phyloP scores from a whole-genome alignment of 257 asterid genomes.

The Thymus quinquecostatus region DNA sequence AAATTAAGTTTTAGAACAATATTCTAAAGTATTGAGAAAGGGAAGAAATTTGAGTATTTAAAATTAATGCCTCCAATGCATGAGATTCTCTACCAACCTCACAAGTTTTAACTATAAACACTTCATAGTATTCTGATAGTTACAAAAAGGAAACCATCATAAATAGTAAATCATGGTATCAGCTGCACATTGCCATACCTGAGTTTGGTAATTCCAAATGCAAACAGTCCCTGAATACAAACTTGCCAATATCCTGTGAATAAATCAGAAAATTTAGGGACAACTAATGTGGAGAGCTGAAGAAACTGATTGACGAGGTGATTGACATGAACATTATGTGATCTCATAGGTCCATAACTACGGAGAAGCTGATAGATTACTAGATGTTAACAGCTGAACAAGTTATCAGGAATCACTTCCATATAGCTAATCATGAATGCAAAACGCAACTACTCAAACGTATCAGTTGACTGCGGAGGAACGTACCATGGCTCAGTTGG shows the following conservation, averaged over 20 bases:
- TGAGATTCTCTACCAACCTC: slow-evolving; percentile 18
- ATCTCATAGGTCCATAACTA: slow-evolving; percentile 7
- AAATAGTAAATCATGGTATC: slow-evolving; percentile 17
- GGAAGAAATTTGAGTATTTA: not conserved
- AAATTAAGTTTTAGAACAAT: slow-evolving; percentile 31
- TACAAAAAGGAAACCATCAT: slow-evolving; percentile 21
- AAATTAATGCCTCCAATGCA: slow-evolving; percentile 9
- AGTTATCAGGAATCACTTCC: slow-evolving; percentile 11
- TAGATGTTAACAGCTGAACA: not conserved
- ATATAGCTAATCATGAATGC: slow-evolving; percentile 5
- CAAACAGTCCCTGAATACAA: slow-evolving; percentile 88
- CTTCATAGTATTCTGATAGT: slow-evolving; percentile 16
- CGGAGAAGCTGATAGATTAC: not conserved
- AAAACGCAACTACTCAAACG: slow-evolving; percentile 14
- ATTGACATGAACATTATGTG: not conserved
- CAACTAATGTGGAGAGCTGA: slow-evolving; percentile 3
- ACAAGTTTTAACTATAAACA: slow-evolving; percentile 19
- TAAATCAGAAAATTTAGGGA: slow-evolving; percentile 13
- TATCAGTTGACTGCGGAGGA: slow-evolving; percentile 1
- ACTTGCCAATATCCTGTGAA: slow-evolving; percentile 85
- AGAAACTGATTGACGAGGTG: slow-evolving; percentile 5
- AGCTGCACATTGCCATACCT: slow-evolving; percentile 51
- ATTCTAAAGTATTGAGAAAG: slow-evolving; percentile 8
- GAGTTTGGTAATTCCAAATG: slow-evolving; percentile 96
- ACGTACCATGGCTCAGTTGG: slow-evolving; percentile 75